Percentiles rank a stretch among this genome's conserved stretches.
Conservation (phyloP, 2,329 filamentous ascomycete species). For the Trichophyton verrucosum region DNA sequence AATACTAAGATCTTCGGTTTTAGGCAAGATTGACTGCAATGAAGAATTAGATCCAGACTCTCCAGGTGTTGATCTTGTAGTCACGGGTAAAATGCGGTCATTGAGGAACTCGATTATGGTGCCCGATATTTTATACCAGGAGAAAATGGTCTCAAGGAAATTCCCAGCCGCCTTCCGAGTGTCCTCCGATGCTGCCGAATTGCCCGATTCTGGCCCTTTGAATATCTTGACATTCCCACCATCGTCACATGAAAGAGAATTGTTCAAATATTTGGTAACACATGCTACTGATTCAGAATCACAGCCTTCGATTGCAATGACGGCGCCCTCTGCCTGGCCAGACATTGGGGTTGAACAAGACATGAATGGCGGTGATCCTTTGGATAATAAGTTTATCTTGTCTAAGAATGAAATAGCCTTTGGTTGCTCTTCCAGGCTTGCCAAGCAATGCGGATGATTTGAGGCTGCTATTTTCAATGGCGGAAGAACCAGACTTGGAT, state of each 20-base stretch:
- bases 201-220: constrained; percentile 31
- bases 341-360: constrained; percentile 8
- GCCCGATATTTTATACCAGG: constrained; percentile 64
- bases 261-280: constrained; percentile 53
- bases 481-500: constrained; percentile 41
- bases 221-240: constrained; percentile 41
- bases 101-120: constrained; percentile 54
- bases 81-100: constrained; percentile 14
- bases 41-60: constrained; percentile 17
- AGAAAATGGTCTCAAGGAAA: constrained; percentile 56
- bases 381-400: constrained; percentile 64
- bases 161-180: constrained; percentile 37
- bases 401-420: constrained; percentile 61
- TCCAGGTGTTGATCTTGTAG: constrained; percentile 7
- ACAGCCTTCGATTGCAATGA: constrained; percentile 74
- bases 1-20: constrained; percentile 20
- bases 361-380: constrained; percentile 57
- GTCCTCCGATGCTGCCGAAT: constrained; percentile 18
- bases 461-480: constrained; percentile 37
- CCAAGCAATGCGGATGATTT: constrained; percentile 26
- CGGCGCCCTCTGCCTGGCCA: constrained; percentile 44
- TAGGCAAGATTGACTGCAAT: constrained; percentile 24
- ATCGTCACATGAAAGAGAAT: constrained; percentile 39
- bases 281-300: constrained; percentile 50
- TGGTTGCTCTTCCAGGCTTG: constrained; percentile 53